Base-by-base conservation (phyloP, 805 yeast species). In the Torulaspora delbrueckii region DNA sequence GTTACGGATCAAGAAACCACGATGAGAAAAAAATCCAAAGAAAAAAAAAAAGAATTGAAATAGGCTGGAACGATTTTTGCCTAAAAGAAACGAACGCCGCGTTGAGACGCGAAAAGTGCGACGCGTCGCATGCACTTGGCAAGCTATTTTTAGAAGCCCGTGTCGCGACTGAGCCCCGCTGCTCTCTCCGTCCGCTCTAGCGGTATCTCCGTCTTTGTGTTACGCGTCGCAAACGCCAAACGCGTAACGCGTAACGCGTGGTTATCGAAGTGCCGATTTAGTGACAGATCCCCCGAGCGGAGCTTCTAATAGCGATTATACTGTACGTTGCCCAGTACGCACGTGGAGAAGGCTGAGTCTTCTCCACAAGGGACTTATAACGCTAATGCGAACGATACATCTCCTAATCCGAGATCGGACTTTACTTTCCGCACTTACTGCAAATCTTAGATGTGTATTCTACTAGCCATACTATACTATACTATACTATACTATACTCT, bases 41-140 rank as follows among this genome's bases (percentile, higher is more conserved):
- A 27, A 27, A 9, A 18, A 26, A 19, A 26, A 14, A 37, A 37
- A 37, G 26, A 37, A 18, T 16, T 14, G 31, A 25, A 3, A 3
- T 9, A 26, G 22, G 22, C 22, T 19, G 22, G 22, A 19, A 19
- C 22, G 22, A 19, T 19, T 19, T 19, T 19, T 26, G 19, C 27
- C 24, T 26, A 26, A 26, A 18, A 27, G 32, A 37, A 37, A 25
- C 31, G 16, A 19, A 19, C 22, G 22, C 22, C 30, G 24, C 26
- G 14, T n/a, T 24, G 26, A 37, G 40, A 37, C n/a, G 39, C 14
- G 28, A 24, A 24, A 25, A 37, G 13, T 3, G 19, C 16, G 42
- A 38, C 42, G 42, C 42, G 42, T 38, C 26, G 34, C 42, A 26
- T 6, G 37, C 36, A 10, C 6, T 8, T 16, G 23, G 24, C 30